Percentiles rank a stretch among this genome's conserved stretches.
These are phyloP conservation scores for Bertia moriformis DNA, from an alignment of 2,329 filamentous ascomycete genomes.

Conservation along the genomic window DNA sequence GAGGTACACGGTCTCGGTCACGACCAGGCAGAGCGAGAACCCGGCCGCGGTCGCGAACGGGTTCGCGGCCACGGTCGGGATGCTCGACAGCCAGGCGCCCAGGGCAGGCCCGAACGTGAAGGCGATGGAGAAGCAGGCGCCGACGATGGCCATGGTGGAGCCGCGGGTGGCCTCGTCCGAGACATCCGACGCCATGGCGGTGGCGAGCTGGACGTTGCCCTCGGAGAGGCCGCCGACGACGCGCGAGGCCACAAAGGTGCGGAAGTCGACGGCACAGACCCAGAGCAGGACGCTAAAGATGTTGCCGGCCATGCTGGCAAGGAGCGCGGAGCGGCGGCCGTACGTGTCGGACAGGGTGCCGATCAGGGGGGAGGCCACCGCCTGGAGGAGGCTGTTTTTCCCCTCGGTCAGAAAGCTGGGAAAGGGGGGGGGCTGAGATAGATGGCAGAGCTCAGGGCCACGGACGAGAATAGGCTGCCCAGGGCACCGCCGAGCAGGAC, in stretches of 20 bases:
- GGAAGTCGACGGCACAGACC: constrained; percentile 86
- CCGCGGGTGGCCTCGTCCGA: constrained; percentile 73
- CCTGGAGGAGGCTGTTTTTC: constrained; percentile 65
- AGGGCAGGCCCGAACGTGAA: constrained; percentile 93
- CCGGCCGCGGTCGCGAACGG: constrained; percentile 87
- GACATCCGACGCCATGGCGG: constrained; percentile 91
- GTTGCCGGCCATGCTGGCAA: constrained; percentile 87
- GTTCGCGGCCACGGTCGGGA: constrained; percentile 68
- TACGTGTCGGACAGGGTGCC: constrained; percentile 76
- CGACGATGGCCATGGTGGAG: constrained; percentile 89
- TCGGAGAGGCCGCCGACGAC: constrained; percentile 87
- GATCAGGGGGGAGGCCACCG: constrained; percentile 81
- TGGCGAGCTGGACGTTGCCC: constrained; percentile 90
- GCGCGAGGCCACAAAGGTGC: constrained; percentile 86
- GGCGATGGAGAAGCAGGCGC: constrained; percentile 89
- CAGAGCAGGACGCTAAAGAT: constrained; percentile 85
- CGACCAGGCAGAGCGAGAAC: constrained; percentile 71
- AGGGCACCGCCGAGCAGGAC: constrained; percentile 86
- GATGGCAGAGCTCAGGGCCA: constrained; percentile 1
- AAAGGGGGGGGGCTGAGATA: neutral
- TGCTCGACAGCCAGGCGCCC: constrained; percentile 69
- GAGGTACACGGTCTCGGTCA: constrained; percentile 76
- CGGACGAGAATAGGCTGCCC: constrained; percentile 71
- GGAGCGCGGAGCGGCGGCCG: constrained; percentile 72
- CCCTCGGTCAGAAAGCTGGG: neutral